Percentiles rank a stretch among this genome's conserved stretches.
Evolutionary conservation across 2,329 filamentous ascomycete species (phyloP).

Genomic region (Dichotomopilus funicola): DNA sequence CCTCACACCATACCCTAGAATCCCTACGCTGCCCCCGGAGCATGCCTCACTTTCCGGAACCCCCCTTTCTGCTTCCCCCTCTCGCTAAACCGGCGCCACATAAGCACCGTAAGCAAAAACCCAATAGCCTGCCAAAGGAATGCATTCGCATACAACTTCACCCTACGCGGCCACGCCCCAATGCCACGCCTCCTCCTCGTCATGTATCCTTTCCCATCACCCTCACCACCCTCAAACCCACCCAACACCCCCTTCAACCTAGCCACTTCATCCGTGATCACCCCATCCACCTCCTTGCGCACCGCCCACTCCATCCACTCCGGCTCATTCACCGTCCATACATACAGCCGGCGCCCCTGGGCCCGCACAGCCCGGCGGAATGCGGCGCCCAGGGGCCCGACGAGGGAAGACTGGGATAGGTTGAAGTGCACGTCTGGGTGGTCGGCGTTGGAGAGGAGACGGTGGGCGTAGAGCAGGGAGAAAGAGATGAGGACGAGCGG

Average conservation of each 20-base stretch:
- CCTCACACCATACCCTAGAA: too few relatives aligned
- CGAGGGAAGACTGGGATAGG: constrained; percentile 61
- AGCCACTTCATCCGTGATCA: constrained; percentile 78
- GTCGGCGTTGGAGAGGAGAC: constrained; percentile 49
- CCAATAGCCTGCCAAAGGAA: constrained; percentile 15
- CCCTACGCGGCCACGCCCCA: background rate
- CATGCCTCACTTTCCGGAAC: background rate
- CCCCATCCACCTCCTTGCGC: constrained; percentile 59
- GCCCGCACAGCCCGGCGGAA: constrained; percentile 59
- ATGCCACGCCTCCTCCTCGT: background rate
- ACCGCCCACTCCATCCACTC: constrained; percentile 79
- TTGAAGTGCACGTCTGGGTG: constrained; percentile 63
- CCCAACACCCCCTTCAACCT: constrained; percentile 57
- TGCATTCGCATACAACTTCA: constrained; percentile 16
- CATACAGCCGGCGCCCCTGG: constrained; percentile 55
- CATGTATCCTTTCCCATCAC: background rate
- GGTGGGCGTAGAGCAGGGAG: constrained; percentile 59
- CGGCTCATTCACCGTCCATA: constrained; percentile 83
- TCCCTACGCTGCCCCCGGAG: background rate
- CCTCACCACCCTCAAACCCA: constrained; percentile 18
- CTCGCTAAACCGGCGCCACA: constrained; percentile 14
- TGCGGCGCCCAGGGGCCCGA: constrained; percentile 57
- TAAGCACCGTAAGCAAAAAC: constrained; percentile 8
- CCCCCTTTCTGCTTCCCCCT: constrained; percentile 3
- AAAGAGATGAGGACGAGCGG: constrained; percentile 62